Percentiles rank a stretch among this genome's conserved stretches.
These are phyloP conservation scores for Heteromeles arbutifolia DNA, from an alignment of 306 rosid genomes.

Conservation along the genomic window DNA sequence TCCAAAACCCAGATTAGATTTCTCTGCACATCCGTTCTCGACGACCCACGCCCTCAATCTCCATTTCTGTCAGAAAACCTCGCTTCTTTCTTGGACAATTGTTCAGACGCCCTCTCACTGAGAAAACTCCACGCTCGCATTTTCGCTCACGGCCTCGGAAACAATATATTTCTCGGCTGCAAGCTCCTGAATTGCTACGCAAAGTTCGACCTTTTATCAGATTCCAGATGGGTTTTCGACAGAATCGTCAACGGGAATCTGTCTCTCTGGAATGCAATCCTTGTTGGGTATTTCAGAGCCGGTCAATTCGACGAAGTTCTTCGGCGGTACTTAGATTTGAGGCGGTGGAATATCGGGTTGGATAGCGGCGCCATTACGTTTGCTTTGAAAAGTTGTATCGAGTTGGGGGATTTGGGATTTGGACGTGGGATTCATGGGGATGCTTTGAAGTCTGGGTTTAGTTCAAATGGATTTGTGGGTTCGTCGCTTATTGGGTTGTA, in stretches of 20 bases:
- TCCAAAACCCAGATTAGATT: conserved; percentile 3
- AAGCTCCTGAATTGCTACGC: conserved; percentile 30
- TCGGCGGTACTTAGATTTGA: conserved; percentile 25
- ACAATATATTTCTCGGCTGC: conserved; percentile 10
- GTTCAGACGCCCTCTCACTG: conserved; percentile 11
- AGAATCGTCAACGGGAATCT: conserved; percentile 7
- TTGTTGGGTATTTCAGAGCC: conserved; percentile 22
- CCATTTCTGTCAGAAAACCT: neutral
- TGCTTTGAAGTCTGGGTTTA: conserved; percentile 33
- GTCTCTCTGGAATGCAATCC: conserved; percentile 21
- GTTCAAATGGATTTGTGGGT: conserved; percentile 38
- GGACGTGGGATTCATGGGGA: conserved; percentile 41
- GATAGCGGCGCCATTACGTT: conserved; percentile 23
- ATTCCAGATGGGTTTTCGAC: conserved; percentile 15
- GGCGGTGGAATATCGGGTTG: conserved; percentile 16
- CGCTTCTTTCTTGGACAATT: conserved; percentile 16
- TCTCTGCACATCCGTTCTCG: neutral
- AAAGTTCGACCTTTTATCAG: conserved; percentile 6
- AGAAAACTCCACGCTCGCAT: conserved; percentile 25
- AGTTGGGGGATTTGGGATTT: conserved; percentile 18
- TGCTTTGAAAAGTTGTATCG: conserved; percentile 30
- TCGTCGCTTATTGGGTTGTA: conserved; percentile 34
- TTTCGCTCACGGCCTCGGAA: conserved; percentile 18
- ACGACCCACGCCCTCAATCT: neutral
- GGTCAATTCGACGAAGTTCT: conserved; percentile 21